A percentile compares a stretch with the other conserved stretches of the same genome.
These are phyloP conservation scores for Ascobolus immersus DNA, from an alignment of 495 filamentous ascomycete genomes.

Conservation along the genomic window DNA sequence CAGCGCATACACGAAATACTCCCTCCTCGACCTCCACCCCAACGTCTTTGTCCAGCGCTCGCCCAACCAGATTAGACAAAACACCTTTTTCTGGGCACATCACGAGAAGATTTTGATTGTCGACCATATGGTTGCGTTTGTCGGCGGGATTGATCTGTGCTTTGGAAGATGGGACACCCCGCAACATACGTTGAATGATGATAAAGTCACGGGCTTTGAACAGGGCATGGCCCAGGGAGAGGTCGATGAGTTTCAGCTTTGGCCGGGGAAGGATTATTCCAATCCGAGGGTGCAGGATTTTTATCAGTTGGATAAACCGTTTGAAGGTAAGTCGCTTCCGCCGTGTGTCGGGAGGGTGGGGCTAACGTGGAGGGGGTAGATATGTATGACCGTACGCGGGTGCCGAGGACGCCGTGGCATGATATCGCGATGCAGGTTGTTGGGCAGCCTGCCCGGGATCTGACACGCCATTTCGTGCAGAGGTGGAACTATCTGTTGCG, in stretches of 20 bases:
- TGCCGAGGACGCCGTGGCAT: conserved; percentile 96
- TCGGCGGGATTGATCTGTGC: conserved; percentile 90
- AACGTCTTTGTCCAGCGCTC: conserved; percentile 92
- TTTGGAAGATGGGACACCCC: conserved; percentile 96
- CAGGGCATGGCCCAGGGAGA: conserved; percentile 43
- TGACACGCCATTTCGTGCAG: conserved; percentile 95
- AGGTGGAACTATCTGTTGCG: conserved; percentile 95
- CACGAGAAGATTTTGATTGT: conserved; percentile 93
- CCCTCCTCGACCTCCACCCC: conserved; percentile 78
- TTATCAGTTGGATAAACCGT: conserved; percentile 76
- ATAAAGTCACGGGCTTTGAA: conserved; percentile 90
- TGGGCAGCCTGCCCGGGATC: conserved; percentile 78
- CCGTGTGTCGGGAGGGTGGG: too few relatives aligned
- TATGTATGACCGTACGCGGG: conserved; percentile 80
- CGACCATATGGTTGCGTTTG: conserved; percentile 86
- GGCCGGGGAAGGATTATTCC: conserved; percentile 96
- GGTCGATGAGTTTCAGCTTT: conserved; percentile 81
- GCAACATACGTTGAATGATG: conserved; percentile 68
- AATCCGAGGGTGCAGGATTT: conserved; percentile 92
- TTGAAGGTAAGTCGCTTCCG: too few relatives aligned
- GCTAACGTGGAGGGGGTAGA: too few relatives aligned
- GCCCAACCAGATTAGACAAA: conserved; percentile 92
- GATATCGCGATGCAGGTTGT: conserved; percentile 98
- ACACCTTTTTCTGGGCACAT: conserved; percentile 99
- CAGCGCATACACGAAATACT: conserved; percentile 97